Percentiles rank a stretch among this genome's conserved stretches.
These are phyloP conservation scores for Penicillium turbatum DNA, from an alignment of 495 filamentous ascomycete species.

Conservation along the genomic window DNA sequence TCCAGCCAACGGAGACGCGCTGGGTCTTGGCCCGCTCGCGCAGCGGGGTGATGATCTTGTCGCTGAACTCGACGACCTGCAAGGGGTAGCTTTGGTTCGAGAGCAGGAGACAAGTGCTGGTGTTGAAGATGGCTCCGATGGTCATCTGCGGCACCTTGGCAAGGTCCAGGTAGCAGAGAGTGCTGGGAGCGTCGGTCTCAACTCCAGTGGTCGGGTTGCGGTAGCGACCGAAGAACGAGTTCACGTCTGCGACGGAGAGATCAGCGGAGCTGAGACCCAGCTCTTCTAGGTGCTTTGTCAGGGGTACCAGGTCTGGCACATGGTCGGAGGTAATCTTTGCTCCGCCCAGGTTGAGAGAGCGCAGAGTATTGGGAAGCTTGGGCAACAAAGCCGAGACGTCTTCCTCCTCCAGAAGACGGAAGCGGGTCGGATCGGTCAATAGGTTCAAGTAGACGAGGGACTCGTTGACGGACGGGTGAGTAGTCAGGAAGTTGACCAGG, in stretches of 20 bases:
- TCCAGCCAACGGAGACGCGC: constrained; percentile 57
- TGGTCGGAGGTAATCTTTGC: constrained; percentile 64
- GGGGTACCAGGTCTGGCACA: constrained; percentile 57
- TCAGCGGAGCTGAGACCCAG: constrained; percentile 66
- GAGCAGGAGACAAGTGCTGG: constrained; percentile 54
- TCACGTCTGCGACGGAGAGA: constrained; percentile 61
- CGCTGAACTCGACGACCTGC: constrained; percentile 72
- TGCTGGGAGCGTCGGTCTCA: constrained; percentile 53
- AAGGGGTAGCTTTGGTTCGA: constrained; percentile 61
- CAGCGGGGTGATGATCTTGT: constrained; percentile 63
- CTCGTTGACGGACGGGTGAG: constrained; percentile 64
- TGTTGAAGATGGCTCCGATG: constrained; percentile 60
- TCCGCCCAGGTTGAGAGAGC: constrained; percentile 74
- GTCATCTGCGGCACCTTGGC: constrained; percentile 53
- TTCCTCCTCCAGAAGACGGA: constrained; percentile 63
- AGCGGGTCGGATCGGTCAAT: constrained; percentile 65
- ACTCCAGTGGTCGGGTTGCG: constrained; percentile 17
- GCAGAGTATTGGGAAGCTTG: constrained; percentile 61
- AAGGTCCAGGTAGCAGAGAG: constrained; percentile 76
- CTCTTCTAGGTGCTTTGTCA: constrained; percentile 80
- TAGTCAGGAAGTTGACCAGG: constrained; percentile 67
- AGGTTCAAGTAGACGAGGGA: constrained; percentile 72
- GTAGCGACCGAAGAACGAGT: constrained; percentile 43
- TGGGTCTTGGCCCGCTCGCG: constrained; percentile 49
- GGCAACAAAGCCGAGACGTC: constrained; percentile 65